These are phyloP conservation scores for Zygoascus sp. DNA, from an alignment of 1,139 yeast genomes.

Conservation along the genomic window DNA sequence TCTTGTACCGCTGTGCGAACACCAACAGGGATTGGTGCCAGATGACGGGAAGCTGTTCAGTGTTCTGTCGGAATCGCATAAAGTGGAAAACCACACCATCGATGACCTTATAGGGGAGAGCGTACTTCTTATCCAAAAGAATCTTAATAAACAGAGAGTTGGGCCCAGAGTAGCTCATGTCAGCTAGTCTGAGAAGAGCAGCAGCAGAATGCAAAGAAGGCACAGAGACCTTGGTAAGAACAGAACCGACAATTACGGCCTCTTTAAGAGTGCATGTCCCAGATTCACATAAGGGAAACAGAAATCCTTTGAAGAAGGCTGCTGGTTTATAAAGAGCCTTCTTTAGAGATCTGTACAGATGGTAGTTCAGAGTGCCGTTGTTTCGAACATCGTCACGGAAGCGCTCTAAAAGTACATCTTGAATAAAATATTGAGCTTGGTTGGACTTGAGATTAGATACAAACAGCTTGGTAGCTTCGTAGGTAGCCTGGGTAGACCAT, in stretches of 20 bases:
- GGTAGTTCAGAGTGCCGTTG: constrained; percentile 66
- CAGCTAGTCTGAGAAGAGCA: constrained; percentile 79
- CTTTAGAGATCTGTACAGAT: constrained; percentile 83
- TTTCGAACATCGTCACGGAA: constrained; percentile 80
- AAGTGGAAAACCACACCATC: constrained; percentile 95
- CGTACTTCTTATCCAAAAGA: constrained; percentile 88
- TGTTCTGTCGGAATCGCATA: constrained; percentile 62
- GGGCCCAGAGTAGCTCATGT: constrained; percentile 72
- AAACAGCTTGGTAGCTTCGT: constrained; percentile 90
- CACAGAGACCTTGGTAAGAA: constrained; percentile 79
- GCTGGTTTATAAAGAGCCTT: constrained; percentile 95
- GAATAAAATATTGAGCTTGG: constrained; percentile 84
- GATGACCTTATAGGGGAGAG: constrained; percentile 91
- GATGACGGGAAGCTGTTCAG: constrained; percentile 80
- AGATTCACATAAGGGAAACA: constrained; percentile 77
- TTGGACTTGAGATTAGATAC: constrained; percentile 83
- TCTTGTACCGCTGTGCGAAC: constrained; percentile 92
- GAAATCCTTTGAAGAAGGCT: constrained; percentile 93
- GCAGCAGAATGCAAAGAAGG: constrained; percentile 97
- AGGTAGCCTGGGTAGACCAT: constrained; percentile 97
- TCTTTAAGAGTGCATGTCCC: constrained; percentile 78
- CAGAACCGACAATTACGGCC: constrained; percentile 93
- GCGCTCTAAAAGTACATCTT: constrained; percentile 70
- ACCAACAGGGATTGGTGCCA: constrained; percentile 96
- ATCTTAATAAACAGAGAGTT: constrained; percentile 86